Conservation (phyloP, 495 filamentous ascomycete genomes). For the Filosporella fistucella region DNA sequence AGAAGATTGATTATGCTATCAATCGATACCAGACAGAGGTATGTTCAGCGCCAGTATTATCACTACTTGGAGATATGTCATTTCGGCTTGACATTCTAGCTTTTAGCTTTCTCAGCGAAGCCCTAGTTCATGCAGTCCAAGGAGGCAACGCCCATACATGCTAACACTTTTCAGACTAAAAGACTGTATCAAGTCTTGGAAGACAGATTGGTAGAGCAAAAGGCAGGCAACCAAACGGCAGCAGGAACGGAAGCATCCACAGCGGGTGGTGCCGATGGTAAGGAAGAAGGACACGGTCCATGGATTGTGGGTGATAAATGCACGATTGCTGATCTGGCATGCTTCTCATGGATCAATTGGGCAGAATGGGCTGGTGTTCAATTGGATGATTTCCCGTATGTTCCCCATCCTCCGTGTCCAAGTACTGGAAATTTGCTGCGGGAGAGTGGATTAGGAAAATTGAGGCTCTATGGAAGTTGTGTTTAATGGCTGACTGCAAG, state of each 20-base stretch:
- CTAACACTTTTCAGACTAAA: slow-evolving; percentile 37
- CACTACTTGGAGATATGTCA: not conserved
- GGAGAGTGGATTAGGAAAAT: too few relatives aligned
- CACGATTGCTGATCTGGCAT: slow-evolving; percentile 79
- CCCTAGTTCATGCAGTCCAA: too few relatives aligned
- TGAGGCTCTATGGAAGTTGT: too few relatives aligned
- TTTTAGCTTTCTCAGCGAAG: not conserved
- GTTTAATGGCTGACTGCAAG: not conserved
- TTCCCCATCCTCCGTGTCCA: not conserved
- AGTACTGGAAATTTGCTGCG: too few relatives aligned
- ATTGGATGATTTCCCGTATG: slow-evolving; percentile 65
- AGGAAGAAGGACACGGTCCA: slow-evolving; percentile 1
- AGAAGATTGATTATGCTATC: slow-evolving; percentile 81
- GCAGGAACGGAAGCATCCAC: slow-evolving; percentile 8
- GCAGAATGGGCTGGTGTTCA: slow-evolving; percentile 66
- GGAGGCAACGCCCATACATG: too few relatives aligned
- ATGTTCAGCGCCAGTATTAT: not conserved
- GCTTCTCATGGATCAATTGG: slow-evolving; percentile 66
- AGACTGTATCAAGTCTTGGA: slow-evolving; percentile 73
- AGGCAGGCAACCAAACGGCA: slow-evolving; percentile 31
- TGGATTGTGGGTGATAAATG: slow-evolving; percentile 75
- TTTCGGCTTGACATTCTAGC: not conserved
- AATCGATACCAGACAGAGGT: slow-evolving; percentile 73
- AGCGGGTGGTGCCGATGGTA: slow-evolving; percentile 3
- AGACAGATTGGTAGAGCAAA: slow-evolving; percentile 58